These are phyloP conservation scores for Mycena citricolor DNA, from an alignment of 1,284 basidiomycete genomes.

Conservation along the genomic window DNA sequence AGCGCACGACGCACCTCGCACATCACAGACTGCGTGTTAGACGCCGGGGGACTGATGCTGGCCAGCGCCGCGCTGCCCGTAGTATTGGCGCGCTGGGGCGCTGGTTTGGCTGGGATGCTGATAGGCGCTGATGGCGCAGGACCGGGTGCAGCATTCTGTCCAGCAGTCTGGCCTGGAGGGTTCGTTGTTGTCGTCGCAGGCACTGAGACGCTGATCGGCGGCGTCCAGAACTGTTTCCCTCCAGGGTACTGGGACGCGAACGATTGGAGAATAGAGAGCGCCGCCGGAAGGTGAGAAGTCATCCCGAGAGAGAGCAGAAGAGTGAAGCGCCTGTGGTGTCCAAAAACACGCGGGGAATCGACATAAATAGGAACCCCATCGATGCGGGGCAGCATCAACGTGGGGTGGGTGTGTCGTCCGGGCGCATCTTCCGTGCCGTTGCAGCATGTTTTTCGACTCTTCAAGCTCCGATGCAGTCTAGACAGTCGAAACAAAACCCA, in stretches of 20 bases:
- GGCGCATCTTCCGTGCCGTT: no score
- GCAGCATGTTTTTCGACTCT: no score
- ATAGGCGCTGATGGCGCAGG: conserved; percentile 29
- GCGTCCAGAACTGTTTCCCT: conserved; percentile 27
- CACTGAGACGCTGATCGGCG: conserved; percentile 26
- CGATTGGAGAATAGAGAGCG: conserved; percentile 51
- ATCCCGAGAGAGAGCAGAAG: conserved; percentile 31
- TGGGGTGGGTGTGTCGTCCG: conserved; percentile 33
- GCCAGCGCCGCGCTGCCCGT: conserved; percentile 17
- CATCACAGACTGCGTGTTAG: conserved; percentile 30
- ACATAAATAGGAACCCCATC: conserved; percentile 22
- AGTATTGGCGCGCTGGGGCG: conserved; percentile 13
- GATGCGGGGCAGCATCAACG: conserved; percentile 29
- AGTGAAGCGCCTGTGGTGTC: conserved; percentile 21
- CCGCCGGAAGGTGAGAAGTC: conserved; percentile 48
- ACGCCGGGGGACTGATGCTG: conserved; percentile 22
- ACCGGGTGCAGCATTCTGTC: conserved; percentile 27
- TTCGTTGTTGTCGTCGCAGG: conserved; percentile 10
- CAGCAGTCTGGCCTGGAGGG: no score
- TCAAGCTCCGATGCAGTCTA: no score
- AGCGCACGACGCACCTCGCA: conserved; percentile 34
- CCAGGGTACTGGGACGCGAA: conserved; percentile 48
- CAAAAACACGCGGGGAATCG: conserved; percentile 26
- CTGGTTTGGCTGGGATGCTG: conserved; percentile 28
- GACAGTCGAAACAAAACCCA: no score